phyloP scores from a whole-genome alignment of 176 grass and related monocot genomes.

The Hsuehochloa calcarea region DNA sequence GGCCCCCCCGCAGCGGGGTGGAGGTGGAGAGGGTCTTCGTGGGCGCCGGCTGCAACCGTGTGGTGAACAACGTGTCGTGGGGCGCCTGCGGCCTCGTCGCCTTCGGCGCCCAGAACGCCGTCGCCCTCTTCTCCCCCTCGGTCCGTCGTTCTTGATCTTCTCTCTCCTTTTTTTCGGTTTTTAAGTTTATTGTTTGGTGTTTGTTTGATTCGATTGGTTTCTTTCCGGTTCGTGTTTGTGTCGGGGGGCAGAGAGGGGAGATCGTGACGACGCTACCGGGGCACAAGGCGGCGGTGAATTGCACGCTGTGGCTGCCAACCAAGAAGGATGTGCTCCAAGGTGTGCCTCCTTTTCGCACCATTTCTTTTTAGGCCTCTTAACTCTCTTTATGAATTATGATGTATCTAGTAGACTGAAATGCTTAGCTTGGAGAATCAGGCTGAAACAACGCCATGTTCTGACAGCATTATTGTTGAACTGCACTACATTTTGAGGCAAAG shows the following conservation, averaged over 20 bases:
- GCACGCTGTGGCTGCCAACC: constrained; percentile 82
- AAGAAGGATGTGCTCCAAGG: constrained; percentile 80
- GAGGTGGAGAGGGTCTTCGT: constrained; percentile 58
- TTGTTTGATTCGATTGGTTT: not conserved
- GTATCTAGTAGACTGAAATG: not conserved
- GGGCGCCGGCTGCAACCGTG: constrained; percentile 81
- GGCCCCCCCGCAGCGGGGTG: not conserved
- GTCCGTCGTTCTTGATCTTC: constrained; percentile 19
- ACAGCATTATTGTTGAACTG: not conserved
- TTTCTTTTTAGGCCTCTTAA: not conserved
- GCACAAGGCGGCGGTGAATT: constrained; percentile 84
- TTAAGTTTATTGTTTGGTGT: not conserved
- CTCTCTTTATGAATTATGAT: not conserved
- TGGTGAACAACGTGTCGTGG: constrained; percentile 97
- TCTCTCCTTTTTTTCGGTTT: not conserved
- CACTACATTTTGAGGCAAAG: not conserved
- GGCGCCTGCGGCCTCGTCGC: constrained; percentile 77
- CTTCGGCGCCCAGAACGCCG: constrained; percentile 92
- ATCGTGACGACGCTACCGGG: constrained; percentile 83
- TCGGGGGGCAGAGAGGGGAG: constrained; percentile 51
- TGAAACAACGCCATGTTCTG: not conserved
- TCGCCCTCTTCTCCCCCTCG: constrained; percentile 80
- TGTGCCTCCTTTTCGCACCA: constrained; percentile 18
- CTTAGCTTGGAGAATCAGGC: not conserved
- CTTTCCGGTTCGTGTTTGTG: not conserved